Evolutionary conservation across 495 filamentous ascomycete species (phyloP).

Genomic region (Lasiosphaeria miniovina): DNA sequence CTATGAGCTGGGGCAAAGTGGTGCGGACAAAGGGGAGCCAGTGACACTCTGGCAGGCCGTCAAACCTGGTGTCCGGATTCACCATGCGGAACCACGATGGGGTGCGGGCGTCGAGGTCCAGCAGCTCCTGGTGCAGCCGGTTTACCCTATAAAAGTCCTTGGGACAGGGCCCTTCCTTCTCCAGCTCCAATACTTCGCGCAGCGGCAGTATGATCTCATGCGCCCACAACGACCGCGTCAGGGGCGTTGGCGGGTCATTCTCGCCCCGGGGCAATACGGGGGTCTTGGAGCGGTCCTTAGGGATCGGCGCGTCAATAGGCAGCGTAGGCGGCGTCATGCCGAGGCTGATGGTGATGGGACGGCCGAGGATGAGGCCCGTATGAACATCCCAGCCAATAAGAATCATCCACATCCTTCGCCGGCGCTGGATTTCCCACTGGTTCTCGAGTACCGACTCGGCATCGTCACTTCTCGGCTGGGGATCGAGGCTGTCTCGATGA

Average conservation of each 20-base stretch:
- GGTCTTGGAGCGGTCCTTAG: slow-evolving; percentile 31
- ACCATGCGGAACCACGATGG: slow-evolving; percentile 52
- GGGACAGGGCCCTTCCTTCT: slow-evolving; percentile 50
- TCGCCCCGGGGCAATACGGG: slow-evolving; percentile 34
- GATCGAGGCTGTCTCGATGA: slow-evolving; percentile 48
- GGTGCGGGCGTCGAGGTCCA: slow-evolving; percentile 44
- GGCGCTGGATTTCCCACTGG: slow-evolving; percentile 52
- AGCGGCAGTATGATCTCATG: slow-evolving; percentile 33
- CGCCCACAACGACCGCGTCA: slow-evolving; percentile 39
- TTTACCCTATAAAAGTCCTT: slow-evolving; percentile 54
- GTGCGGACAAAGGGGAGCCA: slow-evolving; percentile 52
- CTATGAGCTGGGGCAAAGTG: slow-evolving; percentile 43
- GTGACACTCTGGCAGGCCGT: slow-evolving; percentile 44
- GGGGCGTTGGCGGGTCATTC: slow-evolving; percentile 41
- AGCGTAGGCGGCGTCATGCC: slow-evolving; percentile 38
- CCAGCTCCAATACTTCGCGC: slow-evolving; percentile 42
- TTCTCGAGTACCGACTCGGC: slow-evolving; percentile 46
- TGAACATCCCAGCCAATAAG: slow-evolving; percentile 59
- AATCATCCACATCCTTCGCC: slow-evolving; percentile 55
- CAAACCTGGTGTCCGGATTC: slow-evolving; percentile 56
- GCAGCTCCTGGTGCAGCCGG: slow-evolving; percentile 48
- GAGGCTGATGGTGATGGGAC: slow-evolving; percentile 53
- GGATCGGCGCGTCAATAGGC: slow-evolving; percentile 38
- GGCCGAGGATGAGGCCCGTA: slow-evolving; percentile 56
- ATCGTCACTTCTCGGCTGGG: slow-evolving; percentile 35